phyloP scores from a whole-genome alignment of 2,329 filamentous ascomycete genomes.

The Hymenoscyphus occultus region DNA sequence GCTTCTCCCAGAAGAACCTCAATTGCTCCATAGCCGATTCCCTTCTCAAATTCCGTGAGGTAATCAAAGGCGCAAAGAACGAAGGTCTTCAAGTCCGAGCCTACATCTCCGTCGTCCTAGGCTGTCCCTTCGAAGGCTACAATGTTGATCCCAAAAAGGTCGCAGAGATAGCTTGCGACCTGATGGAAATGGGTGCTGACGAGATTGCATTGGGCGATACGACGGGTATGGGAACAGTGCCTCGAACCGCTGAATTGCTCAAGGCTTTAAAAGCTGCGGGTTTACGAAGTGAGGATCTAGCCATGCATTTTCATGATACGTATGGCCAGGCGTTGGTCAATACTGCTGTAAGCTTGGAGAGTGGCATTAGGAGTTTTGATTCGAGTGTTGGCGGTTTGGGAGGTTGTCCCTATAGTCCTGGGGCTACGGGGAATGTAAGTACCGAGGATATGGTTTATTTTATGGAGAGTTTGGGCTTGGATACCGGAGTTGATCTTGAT shows the following conservation, averaged over 20 bases:
- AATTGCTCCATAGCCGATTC: slow-evolving; percentile 77
- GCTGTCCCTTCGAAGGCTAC: slow-evolving; percentile 72
- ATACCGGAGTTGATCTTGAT: slow-evolving; percentile 69
- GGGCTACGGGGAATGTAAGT: slow-evolving; percentile 81
- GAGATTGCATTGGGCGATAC: slow-evolving; percentile 90
- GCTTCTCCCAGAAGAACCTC: slow-evolving; percentile 76
- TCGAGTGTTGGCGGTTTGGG: slow-evolving; percentile 76
- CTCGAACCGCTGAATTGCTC: slow-evolving; percentile 62
- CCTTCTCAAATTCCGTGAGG: slow-evolving; percentile 64
- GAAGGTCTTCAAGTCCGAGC: slow-evolving; percentile 68
- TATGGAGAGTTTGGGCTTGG: slow-evolving; percentile 68
- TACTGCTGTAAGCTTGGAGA: slow-evolving; percentile 70
- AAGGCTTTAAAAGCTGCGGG: slow-evolving; percentile 63
- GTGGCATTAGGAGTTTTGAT: slow-evolving; percentile 77
- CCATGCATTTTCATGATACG: slow-evolving; percentile 87
- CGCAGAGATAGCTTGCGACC: slow-evolving; percentile 61
- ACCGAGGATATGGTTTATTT: slow-evolving; percentile 84
- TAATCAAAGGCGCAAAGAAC: slow-evolving; percentile 66
- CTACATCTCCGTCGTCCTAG: slow-evolving; percentile 77
- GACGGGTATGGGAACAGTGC: slow-evolving; percentile 84
- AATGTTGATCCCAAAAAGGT: slow-evolving; percentile 62
- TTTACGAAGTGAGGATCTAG: slow-evolving; percentile 66
- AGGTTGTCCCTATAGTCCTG: slow-evolving; percentile 81
- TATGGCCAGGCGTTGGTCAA: slow-evolving; percentile 86
- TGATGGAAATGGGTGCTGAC: slow-evolving; percentile 84